Base-by-base conservation (phyloP, 441 rosid genomes). In the Pelargonium fulgidum region DNA sequence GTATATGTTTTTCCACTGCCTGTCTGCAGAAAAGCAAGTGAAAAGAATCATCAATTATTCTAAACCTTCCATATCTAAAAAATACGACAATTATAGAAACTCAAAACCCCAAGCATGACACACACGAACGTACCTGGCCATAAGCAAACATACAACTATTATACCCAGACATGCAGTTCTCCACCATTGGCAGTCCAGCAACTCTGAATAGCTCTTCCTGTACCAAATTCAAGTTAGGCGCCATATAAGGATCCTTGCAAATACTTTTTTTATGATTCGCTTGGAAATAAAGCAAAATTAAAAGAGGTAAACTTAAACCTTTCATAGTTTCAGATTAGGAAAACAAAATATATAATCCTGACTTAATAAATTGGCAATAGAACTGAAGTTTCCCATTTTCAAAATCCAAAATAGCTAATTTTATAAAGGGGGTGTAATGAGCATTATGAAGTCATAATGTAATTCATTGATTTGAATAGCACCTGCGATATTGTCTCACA, bases 141-240 rank as follows among this genome's bases (percentile, higher is more conserved):
- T 92, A 95, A 6, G 98, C 98, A 83, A 95, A 95, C 84, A 95
- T 90, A 75, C 98, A 95, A 76, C 99, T 90, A 67, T 95, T 92
- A 78, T 95, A 95, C 62, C 98, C 99, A 74, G 98, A 89, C 86
- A 95, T 78, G 81, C 99, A 95, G 70, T 92, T 95, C 83, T 95
- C 99, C 62, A 90, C 96, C 97, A 92, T 92, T 59, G 93, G 96
- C 70, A 92, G 86, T 72, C 93, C 92, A 19, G 91, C 91, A 87
- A 88, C 87, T 76, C 95, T 82, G 62, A 95, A 92, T 67, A 95
- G 91, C 75, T 82, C 84, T 68, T 90, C 93, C 98, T 95, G 93
- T 70, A 77, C 33, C 33, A 70, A 78, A 77, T 45, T 24, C 58
- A 71, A 39, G 10, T 63, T 67, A 42, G 58, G 59, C 62, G 66